Evolutionary conservation across 441 rosid species (phyloP), one percentile per base, ranked within the genome.

Genomic region (Oxalis stricta): DNA sequence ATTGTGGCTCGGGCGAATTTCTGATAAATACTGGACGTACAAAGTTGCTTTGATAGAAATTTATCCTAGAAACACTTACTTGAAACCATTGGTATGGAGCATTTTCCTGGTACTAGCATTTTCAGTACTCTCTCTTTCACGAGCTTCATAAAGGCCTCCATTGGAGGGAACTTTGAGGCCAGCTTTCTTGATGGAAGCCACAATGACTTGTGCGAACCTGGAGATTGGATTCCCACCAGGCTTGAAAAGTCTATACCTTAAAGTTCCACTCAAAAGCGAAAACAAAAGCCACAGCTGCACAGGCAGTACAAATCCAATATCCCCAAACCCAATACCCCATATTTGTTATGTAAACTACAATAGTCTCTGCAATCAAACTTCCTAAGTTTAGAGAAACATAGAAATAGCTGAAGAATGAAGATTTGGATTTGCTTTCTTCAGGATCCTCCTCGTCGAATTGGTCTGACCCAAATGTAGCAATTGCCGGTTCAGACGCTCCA

Each of bases 401-500:
- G 29, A 68, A 71, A 35, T 66, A 72, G 46, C 72, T 56, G 18
- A 48, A 68, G 45, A 68, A 64, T n/a, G 71, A 48, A 24, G 50
- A 29, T 50, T 68, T 68, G 5, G 52, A 61, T 13, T 31, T 46
- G 20, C 41, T 54, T 50, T 68, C 73, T 1, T 32, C 31, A 1
- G 59, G 34, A 33, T 72, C 66, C 2, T 66, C 67, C 5, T 64
- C 66, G 8, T 71, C 77, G 30, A 71, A 67, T 30, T 71, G 73
- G 59, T 71, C 77, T 23, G 68, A 68, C 15, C 77, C 74, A 38
- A 72, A 65, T n/a, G 71, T 48, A 14, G 74, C 72, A 14, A 72
- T 50, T 10, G 64, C 56, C 15, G 77, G 71, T 36, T 65, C 60
- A 18, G 58, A 39, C 0, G 61, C 71, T 21, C 74, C 77, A 16